Percentiles rank a stretch among this genome's conserved stretches.
These are phyloP conservation scores for Lunasporangiospora selenospora DNA, from an alignment of 192 early-diverging fungal species.

Conservation along the genomic window DNA sequence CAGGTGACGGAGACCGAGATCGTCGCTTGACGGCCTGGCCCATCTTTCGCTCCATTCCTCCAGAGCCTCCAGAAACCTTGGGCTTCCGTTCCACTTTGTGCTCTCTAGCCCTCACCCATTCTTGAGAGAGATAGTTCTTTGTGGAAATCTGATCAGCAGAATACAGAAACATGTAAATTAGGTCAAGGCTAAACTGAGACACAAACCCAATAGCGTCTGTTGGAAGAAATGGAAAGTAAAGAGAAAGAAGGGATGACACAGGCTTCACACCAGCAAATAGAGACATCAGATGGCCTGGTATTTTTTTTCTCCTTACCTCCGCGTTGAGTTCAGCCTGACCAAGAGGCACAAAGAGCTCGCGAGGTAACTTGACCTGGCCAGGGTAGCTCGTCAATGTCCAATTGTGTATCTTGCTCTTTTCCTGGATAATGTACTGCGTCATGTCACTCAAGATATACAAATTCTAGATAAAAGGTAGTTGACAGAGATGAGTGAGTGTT, in stretches of 20 bases:
- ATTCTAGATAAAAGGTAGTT: constrained; percentile 48
- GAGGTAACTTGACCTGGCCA: constrained; percentile 67
- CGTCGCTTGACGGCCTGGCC: constrained; percentile 35
- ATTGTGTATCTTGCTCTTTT: constrained; percentile 70
- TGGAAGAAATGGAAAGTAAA: no score
- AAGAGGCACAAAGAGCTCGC: constrained; percentile 69
- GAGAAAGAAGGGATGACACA: no score
- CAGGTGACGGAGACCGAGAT: constrained; percentile 33
- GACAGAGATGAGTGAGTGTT: constrained; percentile 4
- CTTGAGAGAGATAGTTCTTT: constrained; percentile 32
- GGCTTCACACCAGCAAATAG: no score
- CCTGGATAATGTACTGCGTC: constrained; percentile 78
- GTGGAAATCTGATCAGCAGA: constrained; percentile 28
- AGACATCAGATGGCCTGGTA: no score
- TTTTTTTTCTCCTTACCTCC: constrained; percentile 46
- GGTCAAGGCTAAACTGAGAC: neutral
- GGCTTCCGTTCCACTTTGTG: constrained; percentile 29
- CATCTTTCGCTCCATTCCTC: constrained; percentile 23
- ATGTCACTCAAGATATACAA: constrained; percentile 89
- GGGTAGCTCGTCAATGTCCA: constrained; percentile 88
- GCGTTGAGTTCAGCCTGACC: constrained; percentile 34
- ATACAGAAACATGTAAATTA: neutral
- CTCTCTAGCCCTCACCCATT: constrained; percentile 32
- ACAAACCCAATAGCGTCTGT: no score
- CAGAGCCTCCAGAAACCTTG: neutral